A percentile compares a stretch with the other conserved stretches of the same genome.
Evolutionary conservation across 768 basidiomycete genomes (phyloP).

Genomic region (Leccinum arenicola): DNA sequence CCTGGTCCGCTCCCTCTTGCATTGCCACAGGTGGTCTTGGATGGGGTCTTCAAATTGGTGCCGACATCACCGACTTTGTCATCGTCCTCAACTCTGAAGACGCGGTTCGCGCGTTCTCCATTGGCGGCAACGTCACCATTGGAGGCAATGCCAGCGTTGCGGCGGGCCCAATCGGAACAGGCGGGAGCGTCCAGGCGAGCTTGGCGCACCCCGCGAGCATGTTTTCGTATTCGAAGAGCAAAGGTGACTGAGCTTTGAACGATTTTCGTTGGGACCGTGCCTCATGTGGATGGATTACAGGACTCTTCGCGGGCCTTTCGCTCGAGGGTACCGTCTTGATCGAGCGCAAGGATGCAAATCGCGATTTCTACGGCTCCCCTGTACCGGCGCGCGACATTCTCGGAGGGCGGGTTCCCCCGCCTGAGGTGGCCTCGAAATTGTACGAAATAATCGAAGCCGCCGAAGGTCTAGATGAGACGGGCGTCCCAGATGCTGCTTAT

Average conservation of each 20-base stretch:
- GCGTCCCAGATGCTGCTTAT: conserved; percentile 75
- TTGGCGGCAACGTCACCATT: conserved; percentile 95
- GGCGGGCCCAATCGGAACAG: conserved; percentile 93
- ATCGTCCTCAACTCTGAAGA: conserved; percentile 97
- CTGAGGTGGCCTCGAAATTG: conserved; percentile 86
- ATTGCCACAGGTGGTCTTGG: conserved; percentile 95
- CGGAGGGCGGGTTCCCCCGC: conserved; percentile 92
- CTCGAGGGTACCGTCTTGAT: conserved; percentile 93
- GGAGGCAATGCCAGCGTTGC: conserved; percentile 84
- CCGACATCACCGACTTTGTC: conserved; percentile 94
- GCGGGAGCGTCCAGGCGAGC: conserved; percentile 83
- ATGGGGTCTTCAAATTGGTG: conserved; percentile 94
- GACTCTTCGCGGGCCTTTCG: conserved; percentile 91
- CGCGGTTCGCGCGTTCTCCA: conserved; percentile 91
- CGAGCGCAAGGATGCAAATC: conserved; percentile 94
- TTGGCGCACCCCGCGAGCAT: conserved; percentile 93
- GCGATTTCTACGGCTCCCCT: conserved; percentile 91
- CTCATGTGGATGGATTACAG: conserved; percentile 35
- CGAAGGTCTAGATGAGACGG: conserved; percentile 86
- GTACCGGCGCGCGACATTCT: conserved; percentile 90
- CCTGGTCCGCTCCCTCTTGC: conserved; percentile 96
- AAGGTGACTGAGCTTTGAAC: conserved; percentile 50
- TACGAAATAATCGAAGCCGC: conserved; percentile 98
- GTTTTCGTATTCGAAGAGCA: conserved; percentile 96
- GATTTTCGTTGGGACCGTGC: neutral